Evolutionary conservation across 2,329 filamentous ascomycete genomes (phyloP), one percentile per base, ranked within the genome.

Genomic region (Trichoderma atroviride): DNA sequence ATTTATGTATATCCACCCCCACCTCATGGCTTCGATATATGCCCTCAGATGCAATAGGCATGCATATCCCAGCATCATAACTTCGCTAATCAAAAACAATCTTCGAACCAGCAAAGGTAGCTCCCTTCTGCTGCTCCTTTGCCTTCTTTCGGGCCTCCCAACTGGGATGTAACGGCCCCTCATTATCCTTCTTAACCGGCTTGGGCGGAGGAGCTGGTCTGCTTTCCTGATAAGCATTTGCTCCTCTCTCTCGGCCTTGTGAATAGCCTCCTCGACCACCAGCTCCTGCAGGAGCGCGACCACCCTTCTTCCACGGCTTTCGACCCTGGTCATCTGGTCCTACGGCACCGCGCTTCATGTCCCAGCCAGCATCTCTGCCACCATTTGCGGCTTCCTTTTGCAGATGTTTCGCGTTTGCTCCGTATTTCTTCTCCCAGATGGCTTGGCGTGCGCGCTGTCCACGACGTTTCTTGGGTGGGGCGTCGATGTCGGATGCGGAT

Each of bases 351-450:
- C 83, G 83, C 76, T 82, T 83, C 73, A 83, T 78, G 73, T 91
- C 88, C 88, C 88, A 90, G 0, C 86, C 86, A 11, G 82, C 76
- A 60, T 87, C 85, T 47, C 83, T 76, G 9, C 79, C 76, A 13
- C 75, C 71, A 69, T 75, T 73, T 24, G 63, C 68, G 57, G 74
- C 78, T 57, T 74, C 78, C 79, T 79, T 78, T 69, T 83, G 83
- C 55, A 89, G 78, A 75, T 94, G 92, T 73, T 89, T 91, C 1
- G 92, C 93, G 71, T 86, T 85, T 16, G 85, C 83, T 61, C 92
- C 92, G 77, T 86, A 95, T 76, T 94, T 95, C 81, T 92, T 90
- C 81, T 95, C 92, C 83, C 89, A 92, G 70, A 96, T 91, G 29
- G 89, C 87, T 76, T 92, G 91, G 10, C 92, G 87, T n/a, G 91